Evolutionary conservation across 23 red algal genomes (phyloP).

Genomic region (Pyropia yezoensis): DNA sequence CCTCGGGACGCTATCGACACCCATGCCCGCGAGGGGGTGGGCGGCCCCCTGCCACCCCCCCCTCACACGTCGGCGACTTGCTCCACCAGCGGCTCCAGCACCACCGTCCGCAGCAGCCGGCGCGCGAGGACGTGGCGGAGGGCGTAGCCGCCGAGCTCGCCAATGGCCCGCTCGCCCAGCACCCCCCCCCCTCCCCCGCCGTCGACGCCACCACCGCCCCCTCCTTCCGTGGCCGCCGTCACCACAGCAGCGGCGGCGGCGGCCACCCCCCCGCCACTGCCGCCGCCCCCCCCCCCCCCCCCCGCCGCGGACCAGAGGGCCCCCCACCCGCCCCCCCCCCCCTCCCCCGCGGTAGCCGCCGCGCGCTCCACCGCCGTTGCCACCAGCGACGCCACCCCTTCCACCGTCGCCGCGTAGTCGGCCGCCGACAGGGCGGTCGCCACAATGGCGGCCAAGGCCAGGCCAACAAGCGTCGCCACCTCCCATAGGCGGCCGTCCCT

Average conservation of each 20-base stretch:
- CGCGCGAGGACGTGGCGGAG: slow-evolving; percentile 1
- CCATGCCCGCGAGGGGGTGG: too few species aligned
- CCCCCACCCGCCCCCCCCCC: neutral
- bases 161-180: neutral
- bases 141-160: slow-evolving; percentile 2
- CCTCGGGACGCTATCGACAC: too few species aligned
- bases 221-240: neutral
- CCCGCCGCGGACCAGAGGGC: neutral
- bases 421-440: too few species aligned
- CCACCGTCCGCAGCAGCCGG: neutral
- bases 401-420: too few species aligned
- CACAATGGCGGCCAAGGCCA: too few species aligned
- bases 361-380: too few species aligned
- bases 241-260: neutral
- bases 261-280: neutral
- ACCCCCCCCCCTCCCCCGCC: neutral
- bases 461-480: too few species aligned
- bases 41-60: too few species aligned
- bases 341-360: neutral
- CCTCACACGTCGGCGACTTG: neutral
- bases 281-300: neutral
- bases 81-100: neutral
- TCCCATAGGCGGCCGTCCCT: too few species aligned
- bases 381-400: too few species aligned
- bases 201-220: too few species aligned